phyloP scores from a whole-genome alignment of 2,329 filamentous ascomycete species.

The Aspergillus proliferans region DNA sequence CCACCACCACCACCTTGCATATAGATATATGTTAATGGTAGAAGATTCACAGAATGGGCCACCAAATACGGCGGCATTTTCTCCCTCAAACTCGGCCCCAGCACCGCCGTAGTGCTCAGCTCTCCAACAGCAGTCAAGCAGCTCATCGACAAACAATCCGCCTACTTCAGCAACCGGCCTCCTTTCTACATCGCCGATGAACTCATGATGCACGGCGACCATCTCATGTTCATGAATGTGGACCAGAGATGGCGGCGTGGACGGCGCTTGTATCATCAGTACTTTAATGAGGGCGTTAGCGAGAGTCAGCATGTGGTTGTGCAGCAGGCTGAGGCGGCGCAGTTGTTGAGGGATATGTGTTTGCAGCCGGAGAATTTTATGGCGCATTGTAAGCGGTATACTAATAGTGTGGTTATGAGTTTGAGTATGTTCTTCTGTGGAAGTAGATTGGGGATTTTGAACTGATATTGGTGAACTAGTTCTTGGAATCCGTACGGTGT shows the following conservation, averaged over 20 bases:
- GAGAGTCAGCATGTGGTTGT: conserved; percentile 40
- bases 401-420: conserved; percentile 45
- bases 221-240: conserved; percentile 45
- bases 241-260: conserved; percentile 41
- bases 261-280: conserved; percentile 43
- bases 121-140: conserved; percentile 36
- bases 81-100: conserved; percentile 38
- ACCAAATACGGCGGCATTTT: conserved; percentile 40
- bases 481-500: conserved; percentile 29
- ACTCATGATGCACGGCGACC: conserved; percentile 43
- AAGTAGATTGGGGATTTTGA: too few species aligned
- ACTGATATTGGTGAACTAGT: conserved; percentile 8
- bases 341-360: conserved; percentile 44
- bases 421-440: conserved; percentile 19
- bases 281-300: conserved; percentile 41
- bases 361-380: conserved; percentile 38
- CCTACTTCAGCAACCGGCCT: conserved; percentile 41
- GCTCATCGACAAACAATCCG: conserved; percentile 42
- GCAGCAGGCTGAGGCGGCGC: conserved; percentile 44
- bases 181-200: conserved; percentile 36
- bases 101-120: conserved; percentile 38
- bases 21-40: background rate
- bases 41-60: conserved; percentile 41
- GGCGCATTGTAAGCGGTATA: conserved; percentile 44
- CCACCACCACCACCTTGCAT: background rate